Base-by-base conservation (phyloP, 106 monocot species). In the Iris macrosiphon region DNA sequence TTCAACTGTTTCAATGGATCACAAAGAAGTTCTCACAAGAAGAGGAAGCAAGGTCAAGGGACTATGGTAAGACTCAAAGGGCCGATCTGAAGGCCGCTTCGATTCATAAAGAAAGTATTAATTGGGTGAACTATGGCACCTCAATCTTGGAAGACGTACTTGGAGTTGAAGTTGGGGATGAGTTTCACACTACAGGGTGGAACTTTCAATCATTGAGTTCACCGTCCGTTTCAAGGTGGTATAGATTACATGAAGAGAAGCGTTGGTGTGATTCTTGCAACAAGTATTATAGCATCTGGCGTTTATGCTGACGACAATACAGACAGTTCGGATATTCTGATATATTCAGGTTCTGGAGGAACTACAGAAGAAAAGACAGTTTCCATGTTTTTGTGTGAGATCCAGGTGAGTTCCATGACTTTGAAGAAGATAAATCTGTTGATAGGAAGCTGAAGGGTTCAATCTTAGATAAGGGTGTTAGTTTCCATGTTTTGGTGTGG, bases 141-240 rank as follows among this genome's bases (percentile, higher is more conserved):
- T 63, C 74, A 9, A 72, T 77, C 21, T 25, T 89, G 54, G 94
- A 89, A 31, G 1, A 32, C 42, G 76, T 96, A 4, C 82, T 78
- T 52, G 93, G 93, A 31, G 85, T 86, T 23, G 90, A 96, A 72
- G 66, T 96, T 65, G 95, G 95, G 2, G 95, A 96, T 73, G 82
- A 96, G 45, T 96, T 96, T 48, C 82, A 80, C 13, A 90, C 4
- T 96, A 70, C 48, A 76, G 95, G 52, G 69, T 82, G 4, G 86
- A 96, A 49, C 77, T 96, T 17, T 60, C 76, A 7, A 66, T 90
- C 7, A 72, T 90, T 48, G 89, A 22, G 71, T 96, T 49, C 95
- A 96, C 46, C 76, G 79, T 16, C 82, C 82, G 46, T 86, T 61
- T 63, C 89, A 89, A 68, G 79, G 63, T 44, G 95, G 95, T 18